These are phyloP conservation scores for Schizochytrium sp. DNA, from an alignment of 108 stramenopile genomes.

Conservation along the genomic window DNA sequence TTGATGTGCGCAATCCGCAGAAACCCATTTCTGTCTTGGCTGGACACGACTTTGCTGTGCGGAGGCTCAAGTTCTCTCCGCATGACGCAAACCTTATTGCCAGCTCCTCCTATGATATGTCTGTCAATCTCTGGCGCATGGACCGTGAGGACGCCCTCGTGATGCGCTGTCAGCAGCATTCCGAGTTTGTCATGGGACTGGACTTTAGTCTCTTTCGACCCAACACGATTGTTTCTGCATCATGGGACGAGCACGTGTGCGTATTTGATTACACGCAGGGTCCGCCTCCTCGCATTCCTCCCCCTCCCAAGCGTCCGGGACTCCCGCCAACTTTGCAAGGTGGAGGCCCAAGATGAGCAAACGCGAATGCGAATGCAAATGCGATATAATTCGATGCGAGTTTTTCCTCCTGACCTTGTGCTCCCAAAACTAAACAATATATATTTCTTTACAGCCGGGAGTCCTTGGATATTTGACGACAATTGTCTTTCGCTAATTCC, in stretches of 20 bases:
- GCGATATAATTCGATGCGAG: too few relatives aligned
- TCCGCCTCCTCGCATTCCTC: background rate
- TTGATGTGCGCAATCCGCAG: constrained; percentile 29
- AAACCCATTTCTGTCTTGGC: constrained; percentile 18
- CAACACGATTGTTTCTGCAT: constrained; percentile 19
- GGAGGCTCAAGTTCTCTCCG: constrained; percentile 29
- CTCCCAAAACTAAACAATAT: too few relatives aligned
- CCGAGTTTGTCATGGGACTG: constrained; percentile 33
- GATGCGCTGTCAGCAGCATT: constrained; percentile 28
- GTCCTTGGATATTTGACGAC: too few relatives aligned
- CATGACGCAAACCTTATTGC: constrained; percentile 25
- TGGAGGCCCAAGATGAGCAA: background rate
- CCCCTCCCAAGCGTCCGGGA: background rate
- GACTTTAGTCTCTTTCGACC: constrained; percentile 26
- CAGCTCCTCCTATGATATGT: constrained; percentile 35
- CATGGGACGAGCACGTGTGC: constrained; percentile 33
- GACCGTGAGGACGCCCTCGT: background rate
- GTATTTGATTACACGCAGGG: background rate
- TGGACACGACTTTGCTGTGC: constrained; percentile 35
- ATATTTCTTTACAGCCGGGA: too few relatives aligned
- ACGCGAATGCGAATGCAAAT: too few relatives aligned
- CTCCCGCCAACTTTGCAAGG: background rate
- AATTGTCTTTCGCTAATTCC: too few relatives aligned
- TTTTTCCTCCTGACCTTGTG: too few relatives aligned
- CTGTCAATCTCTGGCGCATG: constrained; percentile 29